Conservation (phyloP, 2,329 filamentous ascomycete genomes). For the Dryadomyces sulphureus region DNA sequence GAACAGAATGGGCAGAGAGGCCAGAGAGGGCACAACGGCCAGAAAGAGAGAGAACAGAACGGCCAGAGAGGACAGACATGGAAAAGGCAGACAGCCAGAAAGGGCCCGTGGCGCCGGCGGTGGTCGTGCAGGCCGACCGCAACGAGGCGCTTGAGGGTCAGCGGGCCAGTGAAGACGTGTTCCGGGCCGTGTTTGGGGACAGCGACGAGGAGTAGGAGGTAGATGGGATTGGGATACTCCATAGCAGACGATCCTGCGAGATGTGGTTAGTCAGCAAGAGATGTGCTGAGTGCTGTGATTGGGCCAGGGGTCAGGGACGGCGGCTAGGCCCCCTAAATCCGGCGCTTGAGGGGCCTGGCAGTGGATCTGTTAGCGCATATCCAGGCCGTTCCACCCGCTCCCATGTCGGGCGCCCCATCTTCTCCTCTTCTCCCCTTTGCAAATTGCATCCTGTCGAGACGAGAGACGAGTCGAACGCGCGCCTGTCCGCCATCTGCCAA, state of each 20-base stretch:
- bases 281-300: no score
- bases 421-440: not conserved
- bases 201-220: slow-evolving; percentile 48
- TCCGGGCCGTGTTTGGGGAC: slow-evolving; percentile 87
- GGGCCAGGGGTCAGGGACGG: no score
- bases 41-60: not conserved
- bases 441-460: not conserved
- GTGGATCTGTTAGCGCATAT: no score
- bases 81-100: not conserved
- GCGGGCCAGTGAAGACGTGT: slow-evolving; percentile 65
- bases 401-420: not conserved
- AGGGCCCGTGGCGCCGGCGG: not conserved
- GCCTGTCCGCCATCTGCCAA: no score
- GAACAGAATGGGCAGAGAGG: not conserved
- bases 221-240: not conserved
- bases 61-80: not conserved
- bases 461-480: not conserved
- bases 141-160: slow-evolving; percentile 68
- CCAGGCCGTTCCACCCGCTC: no score
- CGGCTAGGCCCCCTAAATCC: no score
- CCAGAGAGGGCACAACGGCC: slow-evolving; percentile 1
- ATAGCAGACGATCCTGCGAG: no score
- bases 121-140: slow-evolving; percentile 51
- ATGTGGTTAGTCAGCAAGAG: no score
- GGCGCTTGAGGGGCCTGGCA: no score